These are phyloP conservation scores for Kernera saxatilis DNA, from an alignment of 345 rosid species.

Conservation along the genomic window DNA sequence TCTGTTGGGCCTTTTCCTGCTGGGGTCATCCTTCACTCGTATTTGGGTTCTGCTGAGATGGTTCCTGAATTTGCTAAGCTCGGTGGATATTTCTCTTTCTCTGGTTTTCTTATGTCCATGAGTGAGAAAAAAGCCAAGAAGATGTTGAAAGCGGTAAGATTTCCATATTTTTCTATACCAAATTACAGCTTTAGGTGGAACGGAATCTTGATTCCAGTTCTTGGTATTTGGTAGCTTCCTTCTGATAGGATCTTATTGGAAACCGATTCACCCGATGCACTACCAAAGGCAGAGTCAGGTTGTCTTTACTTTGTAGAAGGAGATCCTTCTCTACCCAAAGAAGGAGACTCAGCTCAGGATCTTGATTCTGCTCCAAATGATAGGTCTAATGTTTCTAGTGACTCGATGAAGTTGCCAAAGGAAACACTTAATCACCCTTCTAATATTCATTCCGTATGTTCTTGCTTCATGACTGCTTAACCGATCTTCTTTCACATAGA, in stretches of 20 bases:
- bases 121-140: slow-evolving; percentile 68
- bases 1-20: slow-evolving; percentile 77
- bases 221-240: slow-evolving; percentile 59
- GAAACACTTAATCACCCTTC: slow-evolving; percentile 85
- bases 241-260: slow-evolving; percentile 78
- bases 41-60: slow-evolving; percentile 89
- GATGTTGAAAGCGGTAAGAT: slow-evolving; percentile 60
- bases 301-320: slow-evolving; percentile 45
- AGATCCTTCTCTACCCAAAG: slow-evolving; percentile 40
- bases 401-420: slow-evolving; percentile 34
- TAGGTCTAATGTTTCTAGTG: slow-evolving; percentile 25
- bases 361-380: slow-evolving; percentile 15
- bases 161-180: neutral
- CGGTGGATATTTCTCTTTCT: slow-evolving; percentile 92
- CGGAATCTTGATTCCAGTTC: slow-evolving; percentile 19
- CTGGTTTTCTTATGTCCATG: slow-evolving; percentile 83
- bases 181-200: neutral
- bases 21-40: slow-evolving; percentile 85
- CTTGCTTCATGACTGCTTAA: neutral
- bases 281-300: slow-evolving; percentile 47
- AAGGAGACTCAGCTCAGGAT: slow-evolving; percentile 25
- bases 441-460: slow-evolving; percentile 61
- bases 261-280: slow-evolving; percentile 94
- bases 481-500: neutral
- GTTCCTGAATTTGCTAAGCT: slow-evolving; percentile 85